phyloP scores from a whole-genome alignment of 2,329 filamentous ascomycete genomes.

The Polychaeton citri region DNA sequence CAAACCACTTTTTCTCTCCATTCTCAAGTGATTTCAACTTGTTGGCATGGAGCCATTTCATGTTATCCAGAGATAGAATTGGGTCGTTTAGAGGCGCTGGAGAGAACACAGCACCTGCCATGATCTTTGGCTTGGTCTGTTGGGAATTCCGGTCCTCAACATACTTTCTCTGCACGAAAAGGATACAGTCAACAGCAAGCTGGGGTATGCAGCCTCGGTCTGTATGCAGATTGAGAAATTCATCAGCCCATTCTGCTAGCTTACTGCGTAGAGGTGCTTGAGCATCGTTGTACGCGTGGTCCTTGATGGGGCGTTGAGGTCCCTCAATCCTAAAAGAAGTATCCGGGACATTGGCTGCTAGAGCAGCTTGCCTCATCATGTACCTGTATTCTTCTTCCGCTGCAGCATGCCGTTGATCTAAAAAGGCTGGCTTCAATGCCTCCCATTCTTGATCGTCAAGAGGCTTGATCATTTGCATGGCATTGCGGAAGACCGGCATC shows the following conservation, averaged over 20 bases:
- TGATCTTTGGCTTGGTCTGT: conserved; percentile 22
- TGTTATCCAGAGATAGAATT: conserved; percentile 60
- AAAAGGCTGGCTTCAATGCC: conserved; percentile 51
- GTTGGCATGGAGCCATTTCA: conserved; percentile 73
- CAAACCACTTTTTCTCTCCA: conserved; percentile 58
- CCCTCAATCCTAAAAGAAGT: conserved; percentile 27
- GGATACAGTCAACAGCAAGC: conserved; percentile 60
- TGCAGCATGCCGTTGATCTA: conserved; percentile 52
- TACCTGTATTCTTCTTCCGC: conserved; percentile 43
- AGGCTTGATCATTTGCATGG: conserved; percentile 54
- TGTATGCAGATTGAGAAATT: conserved; percentile 55
- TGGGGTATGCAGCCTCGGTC: conserved; percentile 44
- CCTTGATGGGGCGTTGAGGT: background rate
- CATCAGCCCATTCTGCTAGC: conserved; percentile 54
- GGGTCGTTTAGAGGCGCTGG: no score
- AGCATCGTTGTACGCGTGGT: conserved; percentile 54
- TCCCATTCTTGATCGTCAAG: conserved; percentile 59
- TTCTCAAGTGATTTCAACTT: conserved; percentile 58
- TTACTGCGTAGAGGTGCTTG: conserved; percentile 54
- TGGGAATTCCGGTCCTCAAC: conserved; percentile 27
- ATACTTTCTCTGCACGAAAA: conserved; percentile 20
- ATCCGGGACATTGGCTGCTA: conserved; percentile 35
- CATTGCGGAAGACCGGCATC: conserved; percentile 62
- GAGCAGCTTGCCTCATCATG: conserved; percentile 17
- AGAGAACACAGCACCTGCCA: conserved; percentile 1